Evolutionary conservation across 148 eudicot genomes (phyloP).

Genomic region (Linanthus parryae): DNA sequence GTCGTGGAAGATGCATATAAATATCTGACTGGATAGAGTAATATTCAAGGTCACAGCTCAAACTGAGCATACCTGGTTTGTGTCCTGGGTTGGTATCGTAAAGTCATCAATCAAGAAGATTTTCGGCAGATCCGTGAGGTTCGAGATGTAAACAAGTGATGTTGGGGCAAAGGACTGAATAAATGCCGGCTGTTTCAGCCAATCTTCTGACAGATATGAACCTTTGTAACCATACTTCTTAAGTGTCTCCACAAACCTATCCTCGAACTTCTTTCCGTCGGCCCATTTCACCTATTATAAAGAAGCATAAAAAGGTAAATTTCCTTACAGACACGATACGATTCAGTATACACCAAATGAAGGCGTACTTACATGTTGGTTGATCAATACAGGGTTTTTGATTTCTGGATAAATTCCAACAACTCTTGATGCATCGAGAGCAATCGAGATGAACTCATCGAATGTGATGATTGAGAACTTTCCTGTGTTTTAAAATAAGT

Average conservation of each 20-base stretch:
- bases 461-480: slow-evolving; percentile 82
- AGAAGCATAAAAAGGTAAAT: neutral
- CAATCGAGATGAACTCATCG: slow-evolving; percentile 85
- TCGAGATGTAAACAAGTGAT: slow-evolving; percentile 67
- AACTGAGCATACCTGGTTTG: slow-evolving; percentile 64
- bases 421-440: slow-evolving; percentile 82
- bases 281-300: slow-evolving; percentile 83
- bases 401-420: slow-evolving; percentile 99
- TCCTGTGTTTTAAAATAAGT: no score
- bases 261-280: slow-evolving; percentile 75
- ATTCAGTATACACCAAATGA: neutral
- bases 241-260: slow-evolving; percentile 69
- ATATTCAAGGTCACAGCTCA: neutral
- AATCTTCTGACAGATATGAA: slow-evolving; percentile 73
- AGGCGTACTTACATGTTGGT: slow-evolving; percentile 62
- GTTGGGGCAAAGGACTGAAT: slow-evolving; percentile 97
- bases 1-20: no score
- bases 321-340: no score
- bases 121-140: slow-evolving; percentile 83
- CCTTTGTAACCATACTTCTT: slow-evolving; percentile 83
- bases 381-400: slow-evolving; percentile 79
- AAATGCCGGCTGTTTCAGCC: slow-evolving; percentile 89
- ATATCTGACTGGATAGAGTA: neutral
- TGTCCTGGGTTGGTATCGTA: slow-evolving; percentile 67
- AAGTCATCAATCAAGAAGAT: slow-evolving; percentile 75